These are phyloP conservation scores for Acanthamoeba quina DNA, from an alignment of 208 protist species.

Conservation along the genomic window DNA sequence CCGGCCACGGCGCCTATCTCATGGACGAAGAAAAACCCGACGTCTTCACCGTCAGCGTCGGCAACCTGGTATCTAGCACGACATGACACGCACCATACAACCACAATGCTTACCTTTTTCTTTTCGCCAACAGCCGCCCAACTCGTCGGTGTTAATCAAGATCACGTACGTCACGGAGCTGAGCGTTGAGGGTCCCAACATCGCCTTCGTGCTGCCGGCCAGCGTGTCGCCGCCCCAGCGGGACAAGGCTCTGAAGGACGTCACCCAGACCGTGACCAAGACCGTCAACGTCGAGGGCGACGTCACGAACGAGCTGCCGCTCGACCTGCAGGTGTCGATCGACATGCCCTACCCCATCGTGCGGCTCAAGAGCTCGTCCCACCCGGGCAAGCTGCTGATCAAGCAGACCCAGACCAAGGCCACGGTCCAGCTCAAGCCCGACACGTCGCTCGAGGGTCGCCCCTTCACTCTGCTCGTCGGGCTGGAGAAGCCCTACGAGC, in stretches of 20 bases:
- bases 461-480: conserved; percentile 78
- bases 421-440: conserved; percentile 73
- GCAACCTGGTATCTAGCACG: conserved; percentile 71
- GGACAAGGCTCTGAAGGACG: not conserved
- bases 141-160: conserved; percentile 78
- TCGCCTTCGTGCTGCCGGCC: conserved; percentile 80
- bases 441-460: not conserved
- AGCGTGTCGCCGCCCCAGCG: conserved; percentile 61
- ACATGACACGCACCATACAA: not conserved
- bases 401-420: conserved; percentile 82
- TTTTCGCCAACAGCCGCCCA: conserved; percentile 52
- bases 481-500: conserved; percentile 79
- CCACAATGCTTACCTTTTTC: not conserved
- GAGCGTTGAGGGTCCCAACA: conserved; percentile 74
- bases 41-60: conserved; percentile 82
- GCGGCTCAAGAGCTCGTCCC: conserved; percentile 73
- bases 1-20: conserved; percentile 82
- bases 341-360: conserved; percentile 83
- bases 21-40: conserved; percentile 86
- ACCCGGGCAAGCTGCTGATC: conserved; percentile 50
- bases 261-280: not conserved
- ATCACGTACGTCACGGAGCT: conserved; percentile 80
- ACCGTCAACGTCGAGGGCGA: conserved; percentile 6
- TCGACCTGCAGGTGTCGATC: conserved; percentile 61
- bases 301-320: not conserved